Conservation (phyloP, 2,329 filamentous ascomycete genomes). For the Colletotrichum higginsianum region DNA sequence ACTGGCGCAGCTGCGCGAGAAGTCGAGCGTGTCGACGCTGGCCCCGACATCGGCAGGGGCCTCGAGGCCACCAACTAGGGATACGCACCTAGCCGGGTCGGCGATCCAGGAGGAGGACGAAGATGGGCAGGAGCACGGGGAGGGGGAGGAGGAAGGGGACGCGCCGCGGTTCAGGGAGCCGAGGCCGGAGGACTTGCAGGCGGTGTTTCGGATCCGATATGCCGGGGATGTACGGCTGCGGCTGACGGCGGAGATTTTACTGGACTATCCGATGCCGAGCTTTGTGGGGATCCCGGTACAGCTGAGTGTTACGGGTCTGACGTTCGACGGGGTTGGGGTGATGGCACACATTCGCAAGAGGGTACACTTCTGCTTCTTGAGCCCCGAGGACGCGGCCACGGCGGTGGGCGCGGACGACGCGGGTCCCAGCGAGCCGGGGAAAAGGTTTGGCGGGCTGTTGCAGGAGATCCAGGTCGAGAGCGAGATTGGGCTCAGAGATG, state of each 20-base stretch:
- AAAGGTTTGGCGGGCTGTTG: conserved; percentile 79
- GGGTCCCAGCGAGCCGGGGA: conserved; percentile 44
- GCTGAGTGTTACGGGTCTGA: conserved; percentile 93
- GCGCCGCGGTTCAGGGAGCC: conserved; percentile 77
- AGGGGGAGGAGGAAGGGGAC: conserved; percentile 46
- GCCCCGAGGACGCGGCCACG: conserved; percentile 89
- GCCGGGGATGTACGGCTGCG: conserved; percentile 89
- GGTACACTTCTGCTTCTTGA: conserved; percentile 94
- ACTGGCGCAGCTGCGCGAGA: conserved; percentile 62
- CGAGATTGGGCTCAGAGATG: conserved; percentile 94
- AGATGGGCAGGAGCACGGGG: conserved; percentile 36
- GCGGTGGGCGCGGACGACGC: conserved; percentile 70
- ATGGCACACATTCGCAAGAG: conserved; percentile 90
- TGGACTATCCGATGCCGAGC: conserved; percentile 98
- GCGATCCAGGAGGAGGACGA: conserved; percentile 57
- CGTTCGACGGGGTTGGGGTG: conserved; percentile 95
- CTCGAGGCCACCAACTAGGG: conserved; percentile 72
- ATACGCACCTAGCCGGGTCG: conserved; percentile 54
- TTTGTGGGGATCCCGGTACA: conserved; percentile 97
- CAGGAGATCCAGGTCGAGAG: conserved; percentile 97
- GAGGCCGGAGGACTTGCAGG: conserved; percentile 88
- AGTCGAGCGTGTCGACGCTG: conserved; percentile 74
- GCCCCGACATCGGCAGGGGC: conserved; percentile 68
- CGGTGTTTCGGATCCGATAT: conserved; percentile 92
- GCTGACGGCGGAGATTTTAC: conserved; percentile 92